Conservation (phyloP, 106 monocot genomes). For the Vanilla planifolia region DNA sequence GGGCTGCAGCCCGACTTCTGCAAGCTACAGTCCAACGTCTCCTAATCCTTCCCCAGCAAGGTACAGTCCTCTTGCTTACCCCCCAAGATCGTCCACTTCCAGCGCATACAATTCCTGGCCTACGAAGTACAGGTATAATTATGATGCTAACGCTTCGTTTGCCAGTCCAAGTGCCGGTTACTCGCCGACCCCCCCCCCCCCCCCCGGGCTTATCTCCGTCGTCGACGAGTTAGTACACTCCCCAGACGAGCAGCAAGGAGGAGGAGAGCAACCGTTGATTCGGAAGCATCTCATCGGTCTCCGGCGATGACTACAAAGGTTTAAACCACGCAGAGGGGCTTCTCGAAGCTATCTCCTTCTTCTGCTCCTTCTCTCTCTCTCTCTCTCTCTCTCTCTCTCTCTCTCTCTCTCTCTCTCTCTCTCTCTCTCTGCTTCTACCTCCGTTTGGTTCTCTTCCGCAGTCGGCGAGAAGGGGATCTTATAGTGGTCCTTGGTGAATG, state of each 20-base stretch:
- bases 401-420: conserved; percentile 1
- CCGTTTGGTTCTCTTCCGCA: too few species aligned
- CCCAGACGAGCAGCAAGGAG: conserved; percentile 75
- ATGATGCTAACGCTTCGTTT: conserved; percentile 2
- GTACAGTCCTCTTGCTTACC: conserved; percentile 27
- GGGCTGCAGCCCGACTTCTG: conserved; percentile 66
- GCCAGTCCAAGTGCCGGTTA: conserved; percentile 87
- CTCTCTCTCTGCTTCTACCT: not conserved
- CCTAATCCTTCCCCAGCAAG: conserved; percentile 68
- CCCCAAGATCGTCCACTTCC: conserved; percentile 67
- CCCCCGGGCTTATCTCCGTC: conserved; percentile 87
- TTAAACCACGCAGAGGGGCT: too few species aligned
- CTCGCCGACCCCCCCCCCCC: conserved; percentile 87
- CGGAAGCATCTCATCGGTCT: too few species aligned
- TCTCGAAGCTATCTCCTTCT: too few species aligned
- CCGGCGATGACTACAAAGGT: too few species aligned
- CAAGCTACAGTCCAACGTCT: conserved; percentile 65
- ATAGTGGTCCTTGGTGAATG: too few species aligned
- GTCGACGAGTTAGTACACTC: conserved; percentile 82
- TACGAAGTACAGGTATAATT: conserved; percentile 80
- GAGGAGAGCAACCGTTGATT: conserved; percentile 36
- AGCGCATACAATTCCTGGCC: conserved; percentile 71
- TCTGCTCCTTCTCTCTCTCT: not conserved
- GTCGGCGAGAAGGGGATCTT: too few species aligned
- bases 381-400: conserved; percentile 1